Evolutionary conservation across 768 basidiomycete genomes (phyloP), one percentile per base, ranked within the genome.

Genomic region (Pleurotus giganteus): DNA sequence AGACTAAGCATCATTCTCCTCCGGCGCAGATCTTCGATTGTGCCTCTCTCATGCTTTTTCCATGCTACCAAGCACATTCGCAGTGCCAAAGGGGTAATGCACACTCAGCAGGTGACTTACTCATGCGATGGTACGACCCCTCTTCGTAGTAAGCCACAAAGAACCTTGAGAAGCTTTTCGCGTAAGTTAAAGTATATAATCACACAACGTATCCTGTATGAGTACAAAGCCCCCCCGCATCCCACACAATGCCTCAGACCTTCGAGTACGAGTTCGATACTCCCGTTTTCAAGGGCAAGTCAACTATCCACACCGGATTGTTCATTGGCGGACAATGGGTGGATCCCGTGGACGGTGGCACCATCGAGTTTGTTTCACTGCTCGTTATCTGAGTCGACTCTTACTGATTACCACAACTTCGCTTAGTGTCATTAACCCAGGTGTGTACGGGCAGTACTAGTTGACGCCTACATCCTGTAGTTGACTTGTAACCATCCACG

Each of bases 281-380:
- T 3, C 64, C 61, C 36, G 52, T 65, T 53, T 83, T 61, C 78
- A 81, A 77, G 65, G 79, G 76, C 12, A 71, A 69, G 55, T 65
- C 71, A 36, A 66, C 64, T 12, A 71, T 83, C 54, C 64, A 67
- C 55, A 81, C 83, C 2, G 87, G 89, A 27, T 62, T 91, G 53
- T 91, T 84, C 74, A 89, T 93, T 65, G 75, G 81, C 62, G 84
- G 84, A 59, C 65, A 89, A 67, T 92, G 80, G 62, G 71, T 81
- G 12, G 81, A 84, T 31, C 82, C 84, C 17, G 73, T 75, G 17
- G 71, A 79, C 4, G 68, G 71, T 1, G 78, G 73, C n/a, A 80
- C 78, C n/a, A 85, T 91, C 64, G 85, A 89, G 88, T 89, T 62
- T 65, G 86, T 67, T 28, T 34, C 19, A 29, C 27, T 13, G 37